These are phyloP conservation scores for Albifimbria verrucaria DNA, from an alignment of 2,329 filamentous ascomycete genomes.

Conservation along the genomic window DNA sequence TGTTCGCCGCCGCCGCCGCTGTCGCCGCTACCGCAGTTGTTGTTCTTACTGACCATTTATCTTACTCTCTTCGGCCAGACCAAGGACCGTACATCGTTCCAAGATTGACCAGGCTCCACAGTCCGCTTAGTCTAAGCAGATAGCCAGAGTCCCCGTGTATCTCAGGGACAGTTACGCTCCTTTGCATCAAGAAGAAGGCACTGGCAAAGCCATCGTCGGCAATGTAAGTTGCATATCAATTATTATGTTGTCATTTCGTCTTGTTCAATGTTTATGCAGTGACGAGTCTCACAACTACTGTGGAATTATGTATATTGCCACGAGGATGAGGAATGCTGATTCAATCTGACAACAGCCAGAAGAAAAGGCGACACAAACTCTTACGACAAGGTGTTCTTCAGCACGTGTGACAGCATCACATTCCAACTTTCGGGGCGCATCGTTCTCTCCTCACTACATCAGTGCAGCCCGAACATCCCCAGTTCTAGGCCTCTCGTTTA, in stretches of 20 bases:
- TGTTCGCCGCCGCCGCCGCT: neutral
- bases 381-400: slow-evolving; percentile 13
- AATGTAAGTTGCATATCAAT: too few relatives aligned
- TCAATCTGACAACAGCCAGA: neutral
- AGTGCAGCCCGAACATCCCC: slow-evolving; percentile 11
- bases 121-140: neutral
- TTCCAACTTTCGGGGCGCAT: neutral
- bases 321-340: neutral
- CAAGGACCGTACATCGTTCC: neutral
- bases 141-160: neutral
- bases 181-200: too few relatives aligned
- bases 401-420: slow-evolving; percentile 4
- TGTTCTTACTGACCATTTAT: slow-evolving; percentile 18
- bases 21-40: neutral
- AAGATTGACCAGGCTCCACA: neutral
- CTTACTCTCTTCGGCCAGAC: slow-evolving; percentile 16
- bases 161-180: too few relatives aligned
- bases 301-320: neutral
- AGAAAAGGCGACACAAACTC: neutral
- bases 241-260: neutral
- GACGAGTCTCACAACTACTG: neutral
- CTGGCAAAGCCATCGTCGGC: too few relatives aligned
- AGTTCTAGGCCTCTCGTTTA: slow-evolving; percentile 14
- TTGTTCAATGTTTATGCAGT: neutral
- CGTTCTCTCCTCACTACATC: neutral